Conservation (phyloP, 208 protist species). For the Crithidia thermophila region DNA sequence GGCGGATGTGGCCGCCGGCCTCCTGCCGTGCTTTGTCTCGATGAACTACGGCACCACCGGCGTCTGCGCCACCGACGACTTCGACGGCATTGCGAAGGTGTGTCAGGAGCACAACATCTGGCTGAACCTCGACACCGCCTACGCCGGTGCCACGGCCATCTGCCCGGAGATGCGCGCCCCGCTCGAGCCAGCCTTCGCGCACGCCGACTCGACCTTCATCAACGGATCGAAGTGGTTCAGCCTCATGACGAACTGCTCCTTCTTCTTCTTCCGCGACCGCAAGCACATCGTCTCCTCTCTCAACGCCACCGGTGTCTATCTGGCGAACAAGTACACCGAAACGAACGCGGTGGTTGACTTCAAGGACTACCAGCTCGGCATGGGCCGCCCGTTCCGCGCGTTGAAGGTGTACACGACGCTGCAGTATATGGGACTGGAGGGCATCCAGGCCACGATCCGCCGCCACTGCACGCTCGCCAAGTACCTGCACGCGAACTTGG, state of each 20-base stretch:
- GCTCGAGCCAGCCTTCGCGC: conserved; percentile 34
- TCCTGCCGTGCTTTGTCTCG: conserved; percentile 57
- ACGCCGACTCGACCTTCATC: conserved; percentile 51
- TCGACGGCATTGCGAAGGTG: conserved; percentile 38
- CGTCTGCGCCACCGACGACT: conserved; percentile 58
- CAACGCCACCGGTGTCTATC: conserved; percentile 47
- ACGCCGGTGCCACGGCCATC: conserved; percentile 51
- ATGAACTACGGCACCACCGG: conserved; percentile 63
- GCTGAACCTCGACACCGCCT: conserved; percentile 70
- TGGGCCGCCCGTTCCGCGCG: conserved; percentile 62
- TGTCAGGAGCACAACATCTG: conserved; percentile 43
- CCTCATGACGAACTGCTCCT: conserved; percentile 44
- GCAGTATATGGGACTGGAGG: conserved; percentile 53
- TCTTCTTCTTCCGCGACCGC: conserved; percentile 56
- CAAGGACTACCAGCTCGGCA: conserved; percentile 74
- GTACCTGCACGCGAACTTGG: conserved; percentile 37
- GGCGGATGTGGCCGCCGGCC: conserved; percentile 44
- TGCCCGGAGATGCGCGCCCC: conserved; percentile 56
- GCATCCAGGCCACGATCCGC: conserved; percentile 52
- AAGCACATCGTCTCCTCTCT: conserved; percentile 47
- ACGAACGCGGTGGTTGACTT: conserved; percentile 49
- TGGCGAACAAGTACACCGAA: conserved; percentile 45
- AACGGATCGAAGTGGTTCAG: conserved; percentile 70
- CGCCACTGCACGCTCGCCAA: conserved; percentile 41
- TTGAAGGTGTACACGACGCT: conserved; percentile 71